These are phyloP conservation scores for Umbelopsis sp. DNA, from an alignment of 371 early-diverging fungal species.

Conservation along the genomic window DNA sequence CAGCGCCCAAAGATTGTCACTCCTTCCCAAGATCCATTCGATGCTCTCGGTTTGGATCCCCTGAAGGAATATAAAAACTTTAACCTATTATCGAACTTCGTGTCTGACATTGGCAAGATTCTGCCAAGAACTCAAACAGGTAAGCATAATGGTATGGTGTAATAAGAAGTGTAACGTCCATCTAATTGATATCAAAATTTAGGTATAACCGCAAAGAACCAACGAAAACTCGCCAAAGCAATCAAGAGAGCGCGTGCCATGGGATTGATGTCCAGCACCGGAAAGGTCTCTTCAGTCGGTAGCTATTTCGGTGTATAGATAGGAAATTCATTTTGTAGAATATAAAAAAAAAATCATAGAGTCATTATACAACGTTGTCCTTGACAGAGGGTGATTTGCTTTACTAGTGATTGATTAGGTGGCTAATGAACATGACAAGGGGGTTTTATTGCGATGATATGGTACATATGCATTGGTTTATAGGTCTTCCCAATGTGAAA, in stretches of 20 bases:
- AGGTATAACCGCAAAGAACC: conserved; percentile 75
- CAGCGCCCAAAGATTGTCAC: conserved; percentile 33
- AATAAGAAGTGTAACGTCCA: background rate
- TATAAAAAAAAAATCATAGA: background rate
- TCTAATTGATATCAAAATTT: background rate
- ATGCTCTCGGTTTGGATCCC: conserved; percentile 70
- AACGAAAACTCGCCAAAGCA: conserved; percentile 79
- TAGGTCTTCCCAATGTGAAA: background rate
- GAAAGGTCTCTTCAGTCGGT: background rate
- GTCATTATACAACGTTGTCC: background rate
- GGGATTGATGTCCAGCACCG: conserved; percentile 43
- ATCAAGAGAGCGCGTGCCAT: conserved; percentile 85
- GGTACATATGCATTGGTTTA: too few relatives aligned
- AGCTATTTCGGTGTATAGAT: conserved; percentile 9
- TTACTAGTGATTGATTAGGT: too few relatives aligned
- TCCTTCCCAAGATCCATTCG: conserved; percentile 64
- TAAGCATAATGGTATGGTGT: conserved; percentile 4
- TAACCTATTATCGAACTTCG: conserved; percentile 69
- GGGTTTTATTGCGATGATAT: too few relatives aligned
- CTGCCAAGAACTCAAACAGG: conserved; percentile 77
- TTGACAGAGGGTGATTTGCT: too few relatives aligned
- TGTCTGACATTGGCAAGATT: conserved; percentile 83
- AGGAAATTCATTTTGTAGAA: background rate
- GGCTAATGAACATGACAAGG: too few relatives aligned
- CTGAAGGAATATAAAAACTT: conserved; percentile 78